A percentile compares a stretch with the other conserved stretches of the same genome.
These are phyloP conservation scores for Pleodorina starrii DNA, from an alignment of 139 green algal species.

Conservation along the genomic window DNA sequence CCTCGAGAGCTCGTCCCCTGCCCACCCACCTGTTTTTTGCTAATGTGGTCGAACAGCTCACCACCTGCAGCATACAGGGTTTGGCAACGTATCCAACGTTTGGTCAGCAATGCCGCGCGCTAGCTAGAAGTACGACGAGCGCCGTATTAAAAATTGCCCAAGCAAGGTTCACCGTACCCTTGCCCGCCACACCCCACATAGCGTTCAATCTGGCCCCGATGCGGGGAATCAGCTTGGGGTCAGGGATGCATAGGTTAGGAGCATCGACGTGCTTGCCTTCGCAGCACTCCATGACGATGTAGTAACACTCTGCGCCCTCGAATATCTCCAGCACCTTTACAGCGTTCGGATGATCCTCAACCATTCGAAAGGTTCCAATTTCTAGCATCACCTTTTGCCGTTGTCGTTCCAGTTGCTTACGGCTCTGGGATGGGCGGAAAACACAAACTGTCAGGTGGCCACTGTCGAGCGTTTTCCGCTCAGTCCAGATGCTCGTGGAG, in stretches of 20 bases:
- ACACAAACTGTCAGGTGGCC: not conserved
- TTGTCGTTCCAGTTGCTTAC: constrained; percentile 56
- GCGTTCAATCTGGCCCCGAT: too few species aligned
- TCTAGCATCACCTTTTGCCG: constrained; percentile 64
- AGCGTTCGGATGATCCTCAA: constrained; percentile 72
- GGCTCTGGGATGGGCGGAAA: constrained; percentile 36
- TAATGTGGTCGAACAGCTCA: constrained; percentile 78
- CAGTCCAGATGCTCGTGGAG: too few species aligned
- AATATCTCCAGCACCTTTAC: constrained; percentile 69
- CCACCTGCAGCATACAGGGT: constrained; percentile 51
- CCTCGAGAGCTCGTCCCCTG: too few species aligned
- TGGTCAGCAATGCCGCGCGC: too few species aligned
- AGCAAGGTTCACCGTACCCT: too few species aligned
- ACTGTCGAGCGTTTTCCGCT: too few species aligned
- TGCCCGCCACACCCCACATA: too few species aligned
- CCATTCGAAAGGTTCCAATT: constrained; percentile 60
- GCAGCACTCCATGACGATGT: constrained; percentile 73
- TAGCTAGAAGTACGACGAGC: too few species aligned
- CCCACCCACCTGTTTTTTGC: constrained; percentile 58
- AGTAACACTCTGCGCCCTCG: constrained; percentile 63
- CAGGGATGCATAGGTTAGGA: too few species aligned
- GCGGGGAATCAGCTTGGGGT: too few species aligned
- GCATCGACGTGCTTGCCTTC: constrained; percentile 51
- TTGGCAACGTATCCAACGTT: too few species aligned
- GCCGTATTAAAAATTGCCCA: too few species aligned